These are phyloP conservation scores for Tylopilus vinaceipallidus DNA, from an alignment of 768 basidiomycete species.

Conservation along the genomic window DNA sequence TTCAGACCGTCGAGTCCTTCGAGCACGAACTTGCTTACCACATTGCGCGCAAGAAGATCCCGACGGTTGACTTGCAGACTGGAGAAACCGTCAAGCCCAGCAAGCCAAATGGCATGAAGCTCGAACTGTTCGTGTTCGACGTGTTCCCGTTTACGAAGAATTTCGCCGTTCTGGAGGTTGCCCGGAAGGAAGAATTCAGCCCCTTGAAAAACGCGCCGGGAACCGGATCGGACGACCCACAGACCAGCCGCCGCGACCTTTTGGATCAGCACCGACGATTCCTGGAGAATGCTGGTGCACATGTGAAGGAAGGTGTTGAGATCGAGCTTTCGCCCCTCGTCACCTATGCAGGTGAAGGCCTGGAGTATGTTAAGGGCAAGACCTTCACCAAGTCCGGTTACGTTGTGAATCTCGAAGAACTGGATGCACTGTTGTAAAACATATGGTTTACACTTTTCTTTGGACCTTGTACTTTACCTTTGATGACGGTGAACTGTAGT, in stretches of 20 bases:
- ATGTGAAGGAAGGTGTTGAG: conserved; percentile 68
- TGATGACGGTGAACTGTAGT: conserved; percentile 1
- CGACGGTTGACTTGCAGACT: conserved; percentile 67
- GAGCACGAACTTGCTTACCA: conserved; percentile 93
- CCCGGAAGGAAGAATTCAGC: conserved; percentile 87
- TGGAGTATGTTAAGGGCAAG: conserved; percentile 76
- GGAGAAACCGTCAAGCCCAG: conserved; percentile 75
- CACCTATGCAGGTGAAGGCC: conserved; percentile 90
- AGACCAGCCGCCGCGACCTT: conserved; percentile 87
- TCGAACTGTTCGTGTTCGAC: conserved; percentile 98
- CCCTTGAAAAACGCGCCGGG: conserved; percentile 98
- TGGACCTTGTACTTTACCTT: conserved; percentile 3
- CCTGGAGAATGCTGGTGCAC: conserved; percentile 76
- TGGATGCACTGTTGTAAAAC: conserved; percentile 62
- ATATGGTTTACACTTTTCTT: neutral
- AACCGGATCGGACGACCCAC: conserved; percentile 84
- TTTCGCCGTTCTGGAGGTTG: conserved; percentile 88
- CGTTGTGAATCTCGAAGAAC: conserved; percentile 62
- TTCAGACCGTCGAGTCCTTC: conserved; percentile 74
- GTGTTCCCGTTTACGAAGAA: conserved; percentile 89
- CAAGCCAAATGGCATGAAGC: conserved; percentile 98
- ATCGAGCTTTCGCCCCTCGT: conserved; percentile 90
- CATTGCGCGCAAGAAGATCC: conserved; percentile 97
- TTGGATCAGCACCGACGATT: conserved; percentile 85
- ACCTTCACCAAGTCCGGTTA: conserved; percentile 73